Conservation (phyloP, 2,329 filamentous ascomycete genomes). For the Colletotrichum noveboracense region DNA sequence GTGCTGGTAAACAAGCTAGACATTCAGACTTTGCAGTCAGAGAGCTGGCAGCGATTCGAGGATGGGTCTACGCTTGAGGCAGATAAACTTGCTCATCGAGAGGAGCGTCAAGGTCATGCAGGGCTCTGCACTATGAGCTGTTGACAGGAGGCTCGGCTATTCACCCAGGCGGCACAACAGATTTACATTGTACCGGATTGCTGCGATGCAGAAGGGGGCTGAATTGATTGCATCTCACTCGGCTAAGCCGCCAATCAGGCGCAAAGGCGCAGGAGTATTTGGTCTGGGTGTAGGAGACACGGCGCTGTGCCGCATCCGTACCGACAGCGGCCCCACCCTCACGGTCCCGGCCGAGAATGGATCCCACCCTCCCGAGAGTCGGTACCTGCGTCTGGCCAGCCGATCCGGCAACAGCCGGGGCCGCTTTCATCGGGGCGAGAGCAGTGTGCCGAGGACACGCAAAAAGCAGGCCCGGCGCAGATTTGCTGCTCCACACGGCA, state of each 20-base stretch:
- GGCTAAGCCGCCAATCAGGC: not conserved
- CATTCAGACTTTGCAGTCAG: constrained; percentile 41
- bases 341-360: not conserved
- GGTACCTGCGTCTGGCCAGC: not conserved
- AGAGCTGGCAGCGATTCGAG: constrained; percentile 50
- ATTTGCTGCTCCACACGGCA: not conserved
- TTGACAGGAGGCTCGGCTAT: not conserved
- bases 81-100: constrained; percentile 68
- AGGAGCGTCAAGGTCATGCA: constrained; percentile 63
- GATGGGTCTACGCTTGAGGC: constrained; percentile 66
- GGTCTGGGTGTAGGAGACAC: not conserved
- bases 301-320: not conserved
- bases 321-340: not conserved
- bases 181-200: not conserved
- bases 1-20: constrained; percentile 58
- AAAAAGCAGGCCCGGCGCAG: rapidly evolving
- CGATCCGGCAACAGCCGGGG: not conserved
- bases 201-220: not conserved
- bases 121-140: constrained; percentile 56
- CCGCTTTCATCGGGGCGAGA: rapidly evolving
- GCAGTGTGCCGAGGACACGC: rapidly evolving
- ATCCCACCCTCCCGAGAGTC: not conserved
- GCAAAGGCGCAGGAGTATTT: not conserved
- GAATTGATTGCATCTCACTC: rapidly evolving
- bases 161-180: not conserved